phyloP scores from a whole-genome alignment of 805 yeast genomes.

The Wickerhamia fluorescens region DNA sequence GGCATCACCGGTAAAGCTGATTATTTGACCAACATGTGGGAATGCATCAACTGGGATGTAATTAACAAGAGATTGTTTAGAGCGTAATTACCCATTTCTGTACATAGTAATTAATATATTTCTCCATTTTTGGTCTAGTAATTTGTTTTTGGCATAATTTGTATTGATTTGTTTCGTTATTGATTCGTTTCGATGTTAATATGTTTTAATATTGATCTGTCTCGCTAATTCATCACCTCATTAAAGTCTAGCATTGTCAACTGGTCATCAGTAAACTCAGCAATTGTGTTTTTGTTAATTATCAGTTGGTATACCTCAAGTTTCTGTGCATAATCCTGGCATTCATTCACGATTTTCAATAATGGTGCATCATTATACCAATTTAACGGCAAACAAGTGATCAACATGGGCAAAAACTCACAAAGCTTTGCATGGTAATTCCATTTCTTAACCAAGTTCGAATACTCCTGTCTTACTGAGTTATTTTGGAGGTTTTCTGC shows the following conservation, averaged over 20 bases:
- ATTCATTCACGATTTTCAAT: conserved; percentile 18
- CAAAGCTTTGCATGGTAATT: conserved; percentile 12
- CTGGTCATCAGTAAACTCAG: conserved; percentile 11
- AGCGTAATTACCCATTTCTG: conserved; percentile 6
- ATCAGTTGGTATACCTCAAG: conserved; percentile 10
- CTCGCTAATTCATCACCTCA: conserved; percentile 6
- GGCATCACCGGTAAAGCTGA: conserved; percentile 68
- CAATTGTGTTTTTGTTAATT: conserved; percentile 10
- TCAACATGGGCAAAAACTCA: conserved; percentile 26
- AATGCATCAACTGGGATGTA: conserved; percentile 78
- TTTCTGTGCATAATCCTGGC: conserved; percentile 16
- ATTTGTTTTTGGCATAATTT: background rate
- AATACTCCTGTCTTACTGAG: conserved; percentile 4
- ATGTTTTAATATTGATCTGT: background rate
- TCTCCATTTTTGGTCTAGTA: background rate
- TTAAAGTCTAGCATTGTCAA: conserved; percentile 17
- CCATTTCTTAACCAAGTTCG: conserved; percentile 13
- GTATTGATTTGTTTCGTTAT: background rate
- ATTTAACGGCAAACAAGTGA: conserved; percentile 26
- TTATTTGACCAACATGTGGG: conserved; percentile 71
- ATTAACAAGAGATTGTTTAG: conserved; percentile 46
- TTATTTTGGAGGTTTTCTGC: conserved; percentile 3
- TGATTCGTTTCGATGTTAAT: background rate
- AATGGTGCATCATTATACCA: conserved; percentile 29
- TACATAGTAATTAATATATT: background rate